Evolutionary conservation across 2,329 filamentous ascomycete genomes (phyloP).

Genomic region (Xylariaceae sp.): DNA sequence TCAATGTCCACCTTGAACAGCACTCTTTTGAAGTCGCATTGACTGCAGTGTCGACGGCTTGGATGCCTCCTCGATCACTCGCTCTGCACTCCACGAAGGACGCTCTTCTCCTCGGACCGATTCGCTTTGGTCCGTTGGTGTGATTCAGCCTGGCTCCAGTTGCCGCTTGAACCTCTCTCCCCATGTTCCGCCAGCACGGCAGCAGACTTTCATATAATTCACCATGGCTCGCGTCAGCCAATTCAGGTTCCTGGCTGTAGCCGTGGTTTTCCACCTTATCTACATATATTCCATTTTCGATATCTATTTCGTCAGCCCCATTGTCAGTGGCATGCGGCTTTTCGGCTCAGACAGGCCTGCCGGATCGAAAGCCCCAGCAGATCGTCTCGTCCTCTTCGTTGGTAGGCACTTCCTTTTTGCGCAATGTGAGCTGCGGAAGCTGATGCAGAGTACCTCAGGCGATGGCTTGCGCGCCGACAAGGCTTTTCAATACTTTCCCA

Average conservation of each 20-base stretch:
- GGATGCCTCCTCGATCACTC: no score
- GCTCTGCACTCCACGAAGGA: no score
- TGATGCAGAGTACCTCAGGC: slow-evolving; percentile 49
- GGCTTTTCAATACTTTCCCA: slow-evolving; percentile 86
- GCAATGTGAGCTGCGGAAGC: no score
- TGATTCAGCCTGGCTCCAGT: no score
- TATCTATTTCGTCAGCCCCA: slow-evolving; percentile 96
- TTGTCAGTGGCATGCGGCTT: slow-evolving; percentile 89
- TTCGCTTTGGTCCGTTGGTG: no score
- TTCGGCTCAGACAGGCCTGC: slow-evolving; percentile 60
- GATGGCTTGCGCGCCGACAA: slow-evolving; percentile 97
- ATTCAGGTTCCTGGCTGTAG: slow-evolving; percentile 78
- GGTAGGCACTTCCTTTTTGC: slow-evolving; percentile 48
- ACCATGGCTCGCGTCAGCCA: slow-evolving; percentile 53
- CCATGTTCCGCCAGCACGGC: slow-evolving; percentile 5
- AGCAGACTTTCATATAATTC: no score
- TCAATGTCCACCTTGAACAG: no score
- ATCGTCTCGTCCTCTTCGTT: slow-evolving; percentile 87
- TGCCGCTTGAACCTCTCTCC: not conserved
- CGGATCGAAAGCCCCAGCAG: slow-evolving; percentile 65
- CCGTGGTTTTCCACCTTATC: slow-evolving; percentile 84
- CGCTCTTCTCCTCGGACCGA: no score
- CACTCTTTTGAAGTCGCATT: no score
- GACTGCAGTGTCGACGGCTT: no score
- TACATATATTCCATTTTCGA: slow-evolving; percentile 97